These are phyloP conservation scores for Inga oerstediana DNA, from an alignment of 306 rosid genomes.

Conservation along the genomic window DNA sequence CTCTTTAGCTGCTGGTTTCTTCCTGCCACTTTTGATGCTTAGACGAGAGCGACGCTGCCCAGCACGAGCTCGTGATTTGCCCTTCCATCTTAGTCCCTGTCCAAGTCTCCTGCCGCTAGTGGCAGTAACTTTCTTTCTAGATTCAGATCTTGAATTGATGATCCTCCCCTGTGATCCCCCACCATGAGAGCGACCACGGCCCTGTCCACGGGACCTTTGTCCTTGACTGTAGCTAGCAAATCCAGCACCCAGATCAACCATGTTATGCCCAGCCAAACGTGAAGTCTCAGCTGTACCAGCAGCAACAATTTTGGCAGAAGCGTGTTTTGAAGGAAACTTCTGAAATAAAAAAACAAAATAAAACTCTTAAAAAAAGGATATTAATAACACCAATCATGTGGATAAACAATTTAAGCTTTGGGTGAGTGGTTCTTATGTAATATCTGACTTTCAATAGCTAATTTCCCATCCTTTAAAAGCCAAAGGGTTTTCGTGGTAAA, in stretches of 20 bases:
- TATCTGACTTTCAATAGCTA: background rate
- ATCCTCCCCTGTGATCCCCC: constrained; percentile 42
- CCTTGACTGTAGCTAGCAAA: constrained; percentile 44
- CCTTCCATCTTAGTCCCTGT: constrained; percentile 56
- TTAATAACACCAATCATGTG: background rate
- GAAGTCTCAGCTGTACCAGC: constrained; percentile 33
- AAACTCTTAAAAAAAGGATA: background rate
- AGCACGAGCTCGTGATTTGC: constrained; percentile 40
- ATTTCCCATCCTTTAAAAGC: background rate
- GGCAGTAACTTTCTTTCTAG: constrained; percentile 41
- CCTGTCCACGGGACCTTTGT: constrained; percentile 39
- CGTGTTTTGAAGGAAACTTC: constrained; percentile 54
- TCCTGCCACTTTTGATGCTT: constrained; percentile 52
- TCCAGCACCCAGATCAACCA: constrained; percentile 41
- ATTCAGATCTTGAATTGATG: constrained; percentile 36
- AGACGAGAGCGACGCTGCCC: constrained; percentile 47
- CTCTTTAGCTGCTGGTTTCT: constrained; percentile 44
- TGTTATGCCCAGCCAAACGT: constrained; percentile 33
- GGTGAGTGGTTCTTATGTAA: background rate
- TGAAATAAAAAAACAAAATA: constrained; percentile 7
- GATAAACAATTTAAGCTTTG: background rate
- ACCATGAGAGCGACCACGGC: constrained; percentile 36
- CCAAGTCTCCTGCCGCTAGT: constrained; percentile 41
- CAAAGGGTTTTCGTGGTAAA: background rate
- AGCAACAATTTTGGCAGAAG: constrained; percentile 35